These are phyloP conservation scores for Colletotrichum melonis DNA, from an alignment of 2,329 filamentous ascomycete genomes.

Conservation along the genomic window DNA sequence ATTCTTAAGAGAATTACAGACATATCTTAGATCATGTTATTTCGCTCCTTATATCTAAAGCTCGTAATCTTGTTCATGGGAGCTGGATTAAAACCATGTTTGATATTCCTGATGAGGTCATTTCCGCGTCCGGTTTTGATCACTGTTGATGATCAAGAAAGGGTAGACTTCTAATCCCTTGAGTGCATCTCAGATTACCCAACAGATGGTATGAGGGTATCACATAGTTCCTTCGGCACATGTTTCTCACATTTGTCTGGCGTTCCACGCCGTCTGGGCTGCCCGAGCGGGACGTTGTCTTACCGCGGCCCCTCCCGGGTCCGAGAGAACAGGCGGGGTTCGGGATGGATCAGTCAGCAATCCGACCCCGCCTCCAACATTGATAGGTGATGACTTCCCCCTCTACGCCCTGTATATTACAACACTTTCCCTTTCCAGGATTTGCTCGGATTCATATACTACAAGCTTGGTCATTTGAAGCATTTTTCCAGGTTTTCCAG, in stretches of 20 bases:
- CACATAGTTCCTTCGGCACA: background rate
- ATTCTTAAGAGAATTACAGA: background rate
- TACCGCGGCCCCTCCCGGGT: background rate
- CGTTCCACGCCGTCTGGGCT: background rate
- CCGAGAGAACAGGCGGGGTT: background rate
- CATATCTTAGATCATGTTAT: background rate
- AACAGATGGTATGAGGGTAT: background rate
- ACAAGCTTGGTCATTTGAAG: background rate
- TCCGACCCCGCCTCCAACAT: background rate
- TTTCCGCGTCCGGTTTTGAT: background rate
- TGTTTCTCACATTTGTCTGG: background rate
- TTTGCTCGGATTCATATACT: background rate
- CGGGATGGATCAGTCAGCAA: conserved; percentile 8
- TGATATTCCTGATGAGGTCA: background rate
- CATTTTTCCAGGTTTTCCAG: background rate
- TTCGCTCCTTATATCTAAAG: background rate
- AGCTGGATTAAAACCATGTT: too few species aligned
- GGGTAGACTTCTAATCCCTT: background rate
- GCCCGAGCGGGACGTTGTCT: background rate
- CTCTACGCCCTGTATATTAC: background rate
- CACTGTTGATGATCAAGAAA: background rate
- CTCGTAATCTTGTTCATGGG: background rate
- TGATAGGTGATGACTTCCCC: background rate
- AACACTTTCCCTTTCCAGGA: background rate
- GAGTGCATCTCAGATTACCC: background rate